phyloP scores from a whole-genome alignment of 1,139 yeast species.

The Martiniozyma asiatica region DNA sequence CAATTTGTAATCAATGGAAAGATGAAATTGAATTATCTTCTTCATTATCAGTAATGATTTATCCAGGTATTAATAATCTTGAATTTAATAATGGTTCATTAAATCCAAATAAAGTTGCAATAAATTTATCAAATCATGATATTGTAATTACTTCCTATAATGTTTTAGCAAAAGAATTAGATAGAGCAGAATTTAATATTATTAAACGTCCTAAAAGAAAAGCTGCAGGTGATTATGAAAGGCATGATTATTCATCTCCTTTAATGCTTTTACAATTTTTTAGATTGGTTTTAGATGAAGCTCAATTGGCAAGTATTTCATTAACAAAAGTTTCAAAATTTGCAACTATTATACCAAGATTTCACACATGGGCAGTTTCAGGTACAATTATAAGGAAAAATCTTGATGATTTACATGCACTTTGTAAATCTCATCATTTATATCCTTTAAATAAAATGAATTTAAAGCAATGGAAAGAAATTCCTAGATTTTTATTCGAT shows the following conservation, averaged over 20 bases:
- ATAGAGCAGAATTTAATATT: slow-evolving; percentile 65
- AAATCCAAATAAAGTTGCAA: slow-evolving; percentile 31
- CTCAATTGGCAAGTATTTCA: slow-evolving; percentile 77
- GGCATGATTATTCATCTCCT: slow-evolving; percentile 62
- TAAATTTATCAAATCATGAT: slow-evolving; percentile 32
- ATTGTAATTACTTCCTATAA: slow-evolving; percentile 75
- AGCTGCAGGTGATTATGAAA: slow-evolving; percentile 20
- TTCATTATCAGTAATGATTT: slow-evolving; percentile 43
- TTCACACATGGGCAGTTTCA: slow-evolving; percentile 93
- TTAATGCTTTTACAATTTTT: slow-evolving; percentile 76
- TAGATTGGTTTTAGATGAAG: slow-evolving; percentile 87
- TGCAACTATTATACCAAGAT: slow-evolving; percentile 67
- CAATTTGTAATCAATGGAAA: slow-evolving; percentile 77
- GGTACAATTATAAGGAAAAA: slow-evolving; percentile 80
- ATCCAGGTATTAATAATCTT: slow-evolving; percentile 43
- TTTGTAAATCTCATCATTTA: slow-evolving; percentile 52
- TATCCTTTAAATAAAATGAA: slow-evolving; percentile 42
- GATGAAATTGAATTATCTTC: slow-evolving; percentile 58
- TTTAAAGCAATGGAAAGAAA: slow-evolving; percentile 19
- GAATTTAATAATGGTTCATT: slow-evolving; percentile 15
- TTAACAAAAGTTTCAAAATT: slow-evolving; percentile 69
- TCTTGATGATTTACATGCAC: slow-evolving; percentile 56
- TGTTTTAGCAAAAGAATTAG: slow-evolving; percentile 61
- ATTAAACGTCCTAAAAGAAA: slow-evolving; percentile 42
- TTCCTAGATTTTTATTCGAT: slow-evolving; percentile 17